Evolutionary conservation across 2,329 filamentous ascomycete genomes (phyloP), one percentile per base, ranked within the genome.

Genomic region (Aspergillus luchuensis): DNA sequence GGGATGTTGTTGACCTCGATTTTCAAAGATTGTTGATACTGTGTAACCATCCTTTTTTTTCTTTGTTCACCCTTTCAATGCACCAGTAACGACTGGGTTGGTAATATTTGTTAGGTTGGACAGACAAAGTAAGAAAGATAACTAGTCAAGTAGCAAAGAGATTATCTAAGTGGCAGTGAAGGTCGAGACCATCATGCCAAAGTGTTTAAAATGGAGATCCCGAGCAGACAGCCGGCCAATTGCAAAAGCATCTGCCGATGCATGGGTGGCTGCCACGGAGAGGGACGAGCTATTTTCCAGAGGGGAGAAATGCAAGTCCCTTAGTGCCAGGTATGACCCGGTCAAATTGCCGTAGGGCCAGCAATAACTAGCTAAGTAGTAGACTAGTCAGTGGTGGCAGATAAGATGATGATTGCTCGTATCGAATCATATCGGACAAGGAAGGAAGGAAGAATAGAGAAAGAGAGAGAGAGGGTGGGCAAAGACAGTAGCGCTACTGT

Each of bases 261-360:
- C 15, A 33, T 50, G 47, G 47, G 25, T 50, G 3, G 17, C 33
- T 33, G 25, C 47, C 23, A 28, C 7, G 25, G 15, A 13, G 21
- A 13, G 15, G 45, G 45, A 49, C 25, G 47, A 30, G 47, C 25
- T 50, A 50, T 50, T 50, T 50, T 50, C 47, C 47, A 50, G 47
- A 8, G 17, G 41, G 47, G n/a, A 33, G 47, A 17, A 30, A 50
- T 33, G 15, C 25, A 30, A 19, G n/a, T 33, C 47, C 8, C 33
- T 36, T 36, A 36, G 33, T 13, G 33, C 5, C 10, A 36, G 33
- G 33, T 36, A 36, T 36, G 33, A 36, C 33, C 33, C 25, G 25
- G 8, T 8, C 8, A 11, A 11, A 30, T 5, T 50, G 23, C 25
- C n/a, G 47, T 50, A 50, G 47, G 47, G 47, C 47, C 25, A 49